Evolutionary conservation across 2,329 filamentous ascomycete genomes (phyloP).

Genomic region (Parascedosporium putredinis): DNA sequence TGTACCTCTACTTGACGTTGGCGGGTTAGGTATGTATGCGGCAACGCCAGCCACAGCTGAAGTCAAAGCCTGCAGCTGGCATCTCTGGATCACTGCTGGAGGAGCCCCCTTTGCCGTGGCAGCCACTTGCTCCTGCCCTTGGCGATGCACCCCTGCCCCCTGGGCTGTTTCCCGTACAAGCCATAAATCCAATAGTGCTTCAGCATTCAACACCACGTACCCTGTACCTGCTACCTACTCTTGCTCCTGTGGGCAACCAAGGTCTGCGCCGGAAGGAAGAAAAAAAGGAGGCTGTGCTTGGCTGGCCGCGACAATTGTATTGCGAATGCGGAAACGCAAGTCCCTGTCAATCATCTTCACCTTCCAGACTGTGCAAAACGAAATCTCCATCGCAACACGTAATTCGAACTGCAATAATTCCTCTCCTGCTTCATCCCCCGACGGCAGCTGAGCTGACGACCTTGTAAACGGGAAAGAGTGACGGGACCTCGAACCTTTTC

Average conservation of each 20-base stretch:
- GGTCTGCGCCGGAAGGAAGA: conserved; percentile 1
- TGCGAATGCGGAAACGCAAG: conserved; percentile 4
- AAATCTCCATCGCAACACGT: conserved; percentile 4
- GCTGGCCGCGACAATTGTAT: conserved; percentile 6
- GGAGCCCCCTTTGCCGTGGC: background rate
- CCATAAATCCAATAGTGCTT: background rate
- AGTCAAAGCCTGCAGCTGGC: background rate
- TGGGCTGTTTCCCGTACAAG: no score
- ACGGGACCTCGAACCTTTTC: background rate
- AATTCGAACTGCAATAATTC: conserved; percentile 2
- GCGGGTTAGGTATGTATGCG: no score
- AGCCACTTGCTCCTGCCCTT: background rate
- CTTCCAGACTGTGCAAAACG: background rate
- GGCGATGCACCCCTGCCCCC: background rate
- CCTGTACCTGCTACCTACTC: background rate
- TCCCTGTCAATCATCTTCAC: conserved; percentile 1
- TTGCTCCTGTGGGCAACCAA: no score
- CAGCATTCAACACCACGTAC: background rate
- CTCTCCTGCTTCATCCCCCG: background rate
- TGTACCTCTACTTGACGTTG: no score
- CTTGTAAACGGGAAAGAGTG: no score
- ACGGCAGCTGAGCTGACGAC: conserved; percentile 4
- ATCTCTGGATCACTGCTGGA: background rate
- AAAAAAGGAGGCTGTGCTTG: conserved; percentile 10
- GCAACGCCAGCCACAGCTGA: background rate